Base-by-base conservation (phyloP, 2,329 filamentous ascomycete species). In the Fusarium transvaalense region DNA sequence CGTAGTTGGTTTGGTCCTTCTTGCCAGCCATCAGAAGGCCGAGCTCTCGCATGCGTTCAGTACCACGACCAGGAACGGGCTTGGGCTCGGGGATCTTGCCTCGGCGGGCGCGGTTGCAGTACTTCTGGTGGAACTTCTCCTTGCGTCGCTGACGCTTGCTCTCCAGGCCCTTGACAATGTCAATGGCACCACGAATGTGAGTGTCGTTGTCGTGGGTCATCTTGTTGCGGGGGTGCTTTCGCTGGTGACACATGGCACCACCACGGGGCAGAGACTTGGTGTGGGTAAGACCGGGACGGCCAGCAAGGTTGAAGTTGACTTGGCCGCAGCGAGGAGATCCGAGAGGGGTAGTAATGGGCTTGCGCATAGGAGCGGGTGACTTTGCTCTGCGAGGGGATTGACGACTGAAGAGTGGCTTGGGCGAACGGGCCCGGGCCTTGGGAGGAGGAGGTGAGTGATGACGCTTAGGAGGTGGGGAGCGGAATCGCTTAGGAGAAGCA, bases 101-200 rank as follows among this genome's bases (percentile, higher is more conserved):
- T 75, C 93, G 94, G 68, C 90, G 89, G 59, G 90, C 91, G 74
- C 93, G 92, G 77, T 93, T 91, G 82, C 92, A 97, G 76, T 95
- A 91, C 78, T 97, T 96, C 74, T 94, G 91, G 77, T 92, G 91
- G 75, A 94, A 92, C 80, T 97, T 97, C 80, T 98, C 94, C 81
- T 92, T 94, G 72, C 96, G 92, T 69, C 96, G 90, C 82, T 96
- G 92, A 27, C 94, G 91, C 83, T 97, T 98, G 80, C 92, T 91
- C 82, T 99, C 96, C 2, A 99, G 87, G 10, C 96, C 96, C 79
- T 97, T 97, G 80, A 97, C 92, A 65, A 97, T 99, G 79, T 98
- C 96, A 71, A 99, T 97, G 35, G 96, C 94, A n/a, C 94, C 93
- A 66, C 96, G 92, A 12, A 93, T 87, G 68, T 96, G 93, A 41